Percentiles rank a stretch among this genome's conserved stretches.
These are phyloP conservation scores for Pseudocercospora pini-densiflorae DNA, from an alignment of 2,329 filamentous ascomycete genomes.

Conservation along the genomic window DNA sequence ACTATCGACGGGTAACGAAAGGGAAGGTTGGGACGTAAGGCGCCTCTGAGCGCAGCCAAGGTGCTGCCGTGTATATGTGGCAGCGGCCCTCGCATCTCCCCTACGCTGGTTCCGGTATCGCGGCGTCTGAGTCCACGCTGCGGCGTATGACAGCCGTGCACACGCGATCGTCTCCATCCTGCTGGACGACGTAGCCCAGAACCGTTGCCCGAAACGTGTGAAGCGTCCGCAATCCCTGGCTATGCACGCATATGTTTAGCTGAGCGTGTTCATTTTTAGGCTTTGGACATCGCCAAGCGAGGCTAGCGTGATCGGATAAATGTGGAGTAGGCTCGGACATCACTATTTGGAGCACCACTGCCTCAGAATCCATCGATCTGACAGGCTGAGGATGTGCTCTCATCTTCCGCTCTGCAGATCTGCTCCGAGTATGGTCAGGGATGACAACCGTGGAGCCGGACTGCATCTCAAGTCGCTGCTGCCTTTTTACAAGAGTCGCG, in stretches of 20 bases:
- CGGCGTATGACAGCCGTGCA: conserved; percentile 21
- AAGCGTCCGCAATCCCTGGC: background rate
- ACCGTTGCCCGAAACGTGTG: conserved; percentile 10
- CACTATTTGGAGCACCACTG: conserved; percentile 9
- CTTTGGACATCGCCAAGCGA: background rate
- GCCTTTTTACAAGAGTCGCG: background rate
- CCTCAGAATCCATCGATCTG: conserved; percentile 4
- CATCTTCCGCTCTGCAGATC: conserved; percentile 8
- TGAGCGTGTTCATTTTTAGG: conserved; percentile 6
- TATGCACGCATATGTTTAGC: conserved; percentile 5
- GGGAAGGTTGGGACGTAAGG: conserved; percentile 20
- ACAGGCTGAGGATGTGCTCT: background rate
- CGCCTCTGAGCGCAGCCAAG: conserved; percentile 14
- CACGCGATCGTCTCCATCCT: conserved; percentile 18
- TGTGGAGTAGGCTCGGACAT: conserved; percentile 1
- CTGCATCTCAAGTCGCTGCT: background rate
- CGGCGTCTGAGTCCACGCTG: conserved; percentile 11
- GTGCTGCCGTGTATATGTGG: conserved; percentile 28
- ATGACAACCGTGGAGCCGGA: conserved; percentile 10
- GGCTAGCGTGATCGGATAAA: conserved; percentile 2
- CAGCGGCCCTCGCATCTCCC: conserved; percentile 10
- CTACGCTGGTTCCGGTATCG: conserved; percentile 18
- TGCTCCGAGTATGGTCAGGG: background rate
- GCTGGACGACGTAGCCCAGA: conserved; percentile 6
- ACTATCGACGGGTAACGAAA: conserved; percentile 6